phyloP scores from a whole-genome alignment of 2,329 filamentous ascomycete species.

The Fusarium ramigenum region DNA sequence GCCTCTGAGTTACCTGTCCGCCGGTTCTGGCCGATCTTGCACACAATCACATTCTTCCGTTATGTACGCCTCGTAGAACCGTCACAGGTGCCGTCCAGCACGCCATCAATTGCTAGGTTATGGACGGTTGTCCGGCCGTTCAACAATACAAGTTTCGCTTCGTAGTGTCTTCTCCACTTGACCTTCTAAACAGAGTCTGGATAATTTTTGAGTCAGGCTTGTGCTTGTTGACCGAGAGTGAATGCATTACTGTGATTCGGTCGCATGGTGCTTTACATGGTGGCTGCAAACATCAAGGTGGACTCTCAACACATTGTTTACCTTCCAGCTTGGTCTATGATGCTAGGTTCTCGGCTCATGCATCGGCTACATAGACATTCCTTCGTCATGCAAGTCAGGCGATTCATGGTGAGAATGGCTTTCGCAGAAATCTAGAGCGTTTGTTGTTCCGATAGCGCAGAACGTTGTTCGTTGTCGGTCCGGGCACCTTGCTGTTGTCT shows the following conservation, averaged over 20 bases:
- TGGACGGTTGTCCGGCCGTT: conserved; percentile 2
- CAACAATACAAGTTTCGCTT: neutral
- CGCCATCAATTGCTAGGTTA: conserved; percentile 18
- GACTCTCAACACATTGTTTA: neutral
- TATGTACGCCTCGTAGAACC: conserved; percentile 10
- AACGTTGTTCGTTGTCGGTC: neutral
- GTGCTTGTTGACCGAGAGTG: neutral
- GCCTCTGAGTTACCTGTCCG: neutral
- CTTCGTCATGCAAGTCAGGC: neutral
- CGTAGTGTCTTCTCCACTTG: conserved; percentile 21
- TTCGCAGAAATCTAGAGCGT: neutral
- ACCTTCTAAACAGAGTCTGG: neutral
- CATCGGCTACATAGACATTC: conserved; percentile 12
- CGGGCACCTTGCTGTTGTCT: neutral
- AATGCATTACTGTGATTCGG: conserved; percentile 8
- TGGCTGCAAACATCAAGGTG: conserved; percentile 5
- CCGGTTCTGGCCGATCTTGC: conserved; percentile 5
- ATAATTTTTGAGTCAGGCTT: conserved; percentile 28
- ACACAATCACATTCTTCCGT: conserved; percentile 32
- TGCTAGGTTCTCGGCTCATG: neutral
- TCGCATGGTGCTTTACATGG: neutral
- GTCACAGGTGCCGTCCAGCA: conserved; percentile 27
- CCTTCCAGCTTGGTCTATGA: conserved; percentile 12
- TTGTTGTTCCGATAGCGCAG: conserved; percentile 4
- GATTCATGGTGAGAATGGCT: neutral